Evolutionary conservation across 2,329 filamentous ascomycete species (phyloP), one percentile per base, ranked within the genome.

Genomic region (Fusarium sp.): DNA sequence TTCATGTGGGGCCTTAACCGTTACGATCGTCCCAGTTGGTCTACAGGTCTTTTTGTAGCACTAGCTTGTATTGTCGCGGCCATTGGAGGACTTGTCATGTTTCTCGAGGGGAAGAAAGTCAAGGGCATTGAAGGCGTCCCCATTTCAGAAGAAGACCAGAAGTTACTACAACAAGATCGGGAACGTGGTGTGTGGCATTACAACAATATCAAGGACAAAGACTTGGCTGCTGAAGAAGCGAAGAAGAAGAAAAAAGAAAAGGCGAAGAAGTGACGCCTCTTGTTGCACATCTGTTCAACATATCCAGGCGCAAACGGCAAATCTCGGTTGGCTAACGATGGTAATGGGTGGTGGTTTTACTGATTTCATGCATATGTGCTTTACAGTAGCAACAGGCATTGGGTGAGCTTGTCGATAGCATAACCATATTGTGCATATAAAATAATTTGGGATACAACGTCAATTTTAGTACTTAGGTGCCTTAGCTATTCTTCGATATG

Each of bases 1-100:
- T 92, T 94, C 82, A 97, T 97, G 94, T 97, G 93, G 93, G 91
- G 89, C 5, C 85, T 93, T 81, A 92, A 93, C 78, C 85, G 93
- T 28, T 91, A 91, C 77, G 83, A 92, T 28, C 86, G 94, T n/a
- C 93, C 94, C 0, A 88, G 89, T 28, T 97, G 93, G 93, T 88
- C 91, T 16, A 95, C 93, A 0, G 94, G 93, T 3, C 82, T 95
- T 0, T 94, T 96, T 78, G 92, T 97, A 24, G 92, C 89, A 6
- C 79, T 95, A 11, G 94, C 90, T 6, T 95, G 91, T 77, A 85
- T 91, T 26, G 90, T 92, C 10, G 92, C 91, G 13, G 92, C 87
- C 22, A 78, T 89, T 28, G 93, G 90, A 22, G 94, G 94, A 6
- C 82, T 92, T 38, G 87, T 93, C 79, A 91, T 91, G 81, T 93